Conservation (phyloP, 768 basidiomycete genomes). For the Psilocybe cyanescens region DNA sequence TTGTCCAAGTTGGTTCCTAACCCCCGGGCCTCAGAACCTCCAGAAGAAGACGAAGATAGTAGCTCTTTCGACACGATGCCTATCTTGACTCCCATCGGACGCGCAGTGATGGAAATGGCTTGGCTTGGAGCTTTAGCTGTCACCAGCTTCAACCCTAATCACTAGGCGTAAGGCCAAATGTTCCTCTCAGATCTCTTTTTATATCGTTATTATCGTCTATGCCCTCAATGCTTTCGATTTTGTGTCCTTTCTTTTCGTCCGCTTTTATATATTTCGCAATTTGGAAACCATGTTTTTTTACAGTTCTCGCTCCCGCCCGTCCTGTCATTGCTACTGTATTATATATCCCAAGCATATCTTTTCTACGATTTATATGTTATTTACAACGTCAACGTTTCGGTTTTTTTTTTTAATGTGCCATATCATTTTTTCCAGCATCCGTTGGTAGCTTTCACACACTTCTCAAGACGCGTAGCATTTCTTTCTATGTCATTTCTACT, state of each 20-base stretch:
- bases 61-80: conserved; percentile 43
- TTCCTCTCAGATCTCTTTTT: neutral
- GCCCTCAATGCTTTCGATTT: neutral
- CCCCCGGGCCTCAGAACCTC: conserved; percentile 21
- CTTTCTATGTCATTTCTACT: neutral
- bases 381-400: neutral
- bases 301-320: neutral
- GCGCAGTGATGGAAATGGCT: conserved; percentile 59
- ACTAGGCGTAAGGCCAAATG: neutral
- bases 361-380: conserved; percentile 8
- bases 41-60: conserved; percentile 29
- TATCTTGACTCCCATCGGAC: conserved; percentile 54
- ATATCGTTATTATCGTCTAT: neutral
- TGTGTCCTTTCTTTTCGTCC: neutral
- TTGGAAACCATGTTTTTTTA: neutral
- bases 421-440: neutral
- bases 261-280: neutral
- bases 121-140: conserved; percentile 57
- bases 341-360: conserved; percentile 2
- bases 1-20: conserved; percentile 50
- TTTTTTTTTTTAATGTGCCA: neutral
- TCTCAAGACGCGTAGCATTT: neutral
- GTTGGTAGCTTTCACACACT: neutral
- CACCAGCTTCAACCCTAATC: conserved; percentile 45
- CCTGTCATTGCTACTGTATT: conserved; percentile 6